Evolutionary conservation across 164 flowering plant species (phyloP).

Genomic region (Euptelea pleiosperma): DNA sequence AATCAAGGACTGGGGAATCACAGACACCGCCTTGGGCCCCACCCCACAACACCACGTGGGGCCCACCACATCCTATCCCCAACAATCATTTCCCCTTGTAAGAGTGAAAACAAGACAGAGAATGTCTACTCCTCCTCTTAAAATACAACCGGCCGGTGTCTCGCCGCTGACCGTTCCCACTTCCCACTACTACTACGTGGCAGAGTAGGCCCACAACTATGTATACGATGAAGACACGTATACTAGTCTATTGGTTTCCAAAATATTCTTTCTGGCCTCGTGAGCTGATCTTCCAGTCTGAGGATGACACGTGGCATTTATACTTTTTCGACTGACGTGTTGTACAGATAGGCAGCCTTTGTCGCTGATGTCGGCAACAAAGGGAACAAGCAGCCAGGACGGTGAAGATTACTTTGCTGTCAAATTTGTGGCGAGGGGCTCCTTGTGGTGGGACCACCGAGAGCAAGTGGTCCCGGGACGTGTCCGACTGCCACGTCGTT

Average conservation of each 20-base stretch:
- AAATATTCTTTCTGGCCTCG: not conserved
- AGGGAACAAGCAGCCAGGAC: constrained; percentile 1
- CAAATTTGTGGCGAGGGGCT: not conserved
- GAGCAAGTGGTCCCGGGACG: constrained; percentile 9
- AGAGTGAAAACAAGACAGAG: constrained; percentile 8
- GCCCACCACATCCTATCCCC: not conserved
- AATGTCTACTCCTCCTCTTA: constrained; percentile 10
- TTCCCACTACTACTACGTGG: not conserved
- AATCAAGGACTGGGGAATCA: constrained; percentile 3
- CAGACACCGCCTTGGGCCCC: not conserved
- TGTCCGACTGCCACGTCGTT: constrained; percentile 14
- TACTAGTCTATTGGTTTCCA: too few species aligned
- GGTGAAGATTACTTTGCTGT: constrained; percentile 9
- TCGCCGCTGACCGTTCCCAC: too few species aligned
- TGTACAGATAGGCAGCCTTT: not conserved
- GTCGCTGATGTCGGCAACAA: not conserved
- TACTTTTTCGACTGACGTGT: not conserved
- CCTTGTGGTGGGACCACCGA: constrained; percentile 5
- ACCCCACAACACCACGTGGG: not conserved
- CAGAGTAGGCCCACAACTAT: too few species aligned
- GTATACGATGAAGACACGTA: too few species aligned
- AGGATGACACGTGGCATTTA: not conserved
- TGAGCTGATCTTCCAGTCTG: not conserved
- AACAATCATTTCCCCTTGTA: constrained; percentile 1
- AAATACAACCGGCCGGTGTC: too few species aligned